These are phyloP conservation scores for Fusarium compactum DNA, from an alignment of 2,329 filamentous ascomycete genomes.

Conservation along the genomic window DNA sequence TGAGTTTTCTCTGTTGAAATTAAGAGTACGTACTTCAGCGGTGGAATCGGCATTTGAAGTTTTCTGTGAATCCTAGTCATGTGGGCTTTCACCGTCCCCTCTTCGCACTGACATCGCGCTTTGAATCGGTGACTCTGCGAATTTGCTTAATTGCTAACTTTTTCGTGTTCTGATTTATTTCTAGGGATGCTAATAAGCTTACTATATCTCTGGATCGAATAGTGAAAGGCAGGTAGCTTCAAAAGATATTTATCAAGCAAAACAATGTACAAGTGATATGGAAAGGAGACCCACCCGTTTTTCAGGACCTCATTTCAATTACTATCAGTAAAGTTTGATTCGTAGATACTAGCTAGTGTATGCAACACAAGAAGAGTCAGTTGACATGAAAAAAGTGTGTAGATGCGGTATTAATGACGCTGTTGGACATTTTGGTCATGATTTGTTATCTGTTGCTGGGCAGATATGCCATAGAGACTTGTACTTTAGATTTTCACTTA, in stretches of 20 bases:
- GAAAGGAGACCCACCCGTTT: background rate
- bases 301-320: background rate
- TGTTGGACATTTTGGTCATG: background rate
- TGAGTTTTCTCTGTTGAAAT: too few species aligned
- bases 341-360: background rate
- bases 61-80: background rate
- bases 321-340: background rate
- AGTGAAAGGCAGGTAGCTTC: background rate
- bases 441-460: background rate
- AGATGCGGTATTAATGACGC: conserved; percentile 2
- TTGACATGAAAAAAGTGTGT: conserved; percentile 3
- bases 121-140: background rate
- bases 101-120: conserved; percentile 3
- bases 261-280: background rate
- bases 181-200: too few species aligned
- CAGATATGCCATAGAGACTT: background rate
- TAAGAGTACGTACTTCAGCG: background rate
- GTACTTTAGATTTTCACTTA: background rate
- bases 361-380: background rate
- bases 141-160: background rate
- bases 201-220: background rate
- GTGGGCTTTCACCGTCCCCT: conserved; percentile 6
- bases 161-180: background rate
- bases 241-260: background rate
- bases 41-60: background rate